Conservation (phyloP, 2,329 filamentous ascomycete genomes). For the Clonostachys solani region DNA sequence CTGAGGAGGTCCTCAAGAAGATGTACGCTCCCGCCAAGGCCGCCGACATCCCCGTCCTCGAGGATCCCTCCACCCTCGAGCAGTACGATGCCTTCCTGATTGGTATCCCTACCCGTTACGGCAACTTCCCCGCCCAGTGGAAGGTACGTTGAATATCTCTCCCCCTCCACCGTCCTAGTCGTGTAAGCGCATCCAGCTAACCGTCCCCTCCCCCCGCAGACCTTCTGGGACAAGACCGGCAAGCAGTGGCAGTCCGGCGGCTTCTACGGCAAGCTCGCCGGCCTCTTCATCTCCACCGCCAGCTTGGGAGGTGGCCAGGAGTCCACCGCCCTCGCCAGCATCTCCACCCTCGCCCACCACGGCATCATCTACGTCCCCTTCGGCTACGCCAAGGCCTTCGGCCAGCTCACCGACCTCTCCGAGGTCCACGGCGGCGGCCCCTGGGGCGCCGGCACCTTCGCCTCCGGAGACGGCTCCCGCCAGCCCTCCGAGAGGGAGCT, state of each 20-base stretch:
- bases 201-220: constrained; percentile 12
- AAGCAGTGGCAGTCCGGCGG: constrained; percentile 75
- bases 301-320: constrained; percentile 89
- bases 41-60: constrained; percentile 58
- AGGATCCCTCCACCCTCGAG: constrained; percentile 56
- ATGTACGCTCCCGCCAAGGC: constrained; percentile 85
- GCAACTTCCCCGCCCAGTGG: constrained; percentile 96
- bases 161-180: neutral
- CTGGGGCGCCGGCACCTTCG: constrained; percentile 93
- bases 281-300: constrained; percentile 86
- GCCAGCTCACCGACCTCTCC: constrained; percentile 60
- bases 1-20: constrained; percentile 77
- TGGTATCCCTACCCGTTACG: constrained; percentile 92
- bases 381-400: constrained; percentile 81
- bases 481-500: constrained; percentile 75
- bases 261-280: constrained; percentile 84
- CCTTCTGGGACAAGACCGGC: constrained; percentile 89
- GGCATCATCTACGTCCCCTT: constrained; percentile 96
- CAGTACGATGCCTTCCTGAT: constrained; percentile 86
- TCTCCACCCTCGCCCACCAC: constrained; percentile 89
- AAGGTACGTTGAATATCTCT: constrained; percentile 44
- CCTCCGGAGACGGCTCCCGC: constrained; percentile 74
- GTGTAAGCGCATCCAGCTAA: constrained; percentile 1
- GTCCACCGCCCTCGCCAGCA: constrained; percentile 71
- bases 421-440: constrained; percentile 84